Conservation (phyloP, 768 basidiomycete species). For the Panaeolus cyanescens region DNA sequence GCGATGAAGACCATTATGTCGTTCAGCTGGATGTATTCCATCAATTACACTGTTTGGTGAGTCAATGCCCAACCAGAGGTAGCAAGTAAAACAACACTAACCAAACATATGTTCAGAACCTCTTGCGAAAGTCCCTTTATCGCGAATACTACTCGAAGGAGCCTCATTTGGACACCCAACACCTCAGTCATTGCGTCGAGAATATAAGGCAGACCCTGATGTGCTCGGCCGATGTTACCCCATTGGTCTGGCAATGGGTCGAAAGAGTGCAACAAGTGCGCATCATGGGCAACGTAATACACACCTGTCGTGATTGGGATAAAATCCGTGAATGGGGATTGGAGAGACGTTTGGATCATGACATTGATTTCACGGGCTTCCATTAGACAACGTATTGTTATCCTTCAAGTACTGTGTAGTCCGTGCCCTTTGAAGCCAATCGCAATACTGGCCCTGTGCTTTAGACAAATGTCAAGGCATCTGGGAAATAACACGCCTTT, state of each 20-base stretch:
- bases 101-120: constrained; percentile 9
- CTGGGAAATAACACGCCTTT: neutral
- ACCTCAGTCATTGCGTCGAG: constrained; percentile 24
- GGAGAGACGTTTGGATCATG: constrained; percentile 12
- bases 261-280: constrained; percentile 15
- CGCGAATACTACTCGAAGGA: constrained; percentile 17
- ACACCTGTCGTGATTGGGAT: constrained; percentile 28
- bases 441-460: neutral
- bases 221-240: constrained; percentile 23
- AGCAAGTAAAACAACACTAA: neutral
- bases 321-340: constrained; percentile 28
- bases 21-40: constrained; percentile 27
- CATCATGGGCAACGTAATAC: constrained; percentile 20
- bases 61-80: neutral
- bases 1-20: constrained; percentile 24
- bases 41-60: constrained; percentile 30
- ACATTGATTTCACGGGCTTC: constrained; percentile 14
- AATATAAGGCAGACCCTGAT: constrained; percentile 23
- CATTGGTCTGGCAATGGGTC: constrained; percentile 29
- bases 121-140: constrained; percentile 18
- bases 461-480: neutral
- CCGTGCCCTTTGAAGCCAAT: neutral
- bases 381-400: neutral
- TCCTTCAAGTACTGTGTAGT: neutral
- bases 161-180: constrained; percentile 6